Evolutionary conservation across 202 grass and related monocot genomes (phyloP).

Genomic region (Schoenoplectus tabernaemontani): DNA sequence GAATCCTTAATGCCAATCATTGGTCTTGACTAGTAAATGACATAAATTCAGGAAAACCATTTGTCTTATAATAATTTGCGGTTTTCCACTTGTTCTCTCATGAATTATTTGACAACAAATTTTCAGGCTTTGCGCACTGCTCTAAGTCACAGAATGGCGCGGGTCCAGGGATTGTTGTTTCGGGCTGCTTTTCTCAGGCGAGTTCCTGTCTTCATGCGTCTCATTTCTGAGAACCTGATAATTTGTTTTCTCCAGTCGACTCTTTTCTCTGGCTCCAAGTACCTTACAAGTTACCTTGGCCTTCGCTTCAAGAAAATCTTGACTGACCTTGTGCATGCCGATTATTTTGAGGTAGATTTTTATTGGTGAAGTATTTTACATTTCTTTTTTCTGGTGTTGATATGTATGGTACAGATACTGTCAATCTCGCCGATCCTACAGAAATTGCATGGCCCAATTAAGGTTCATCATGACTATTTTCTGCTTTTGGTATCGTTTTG

Average conservation of each 20-base stretch:
- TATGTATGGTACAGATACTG: background rate
- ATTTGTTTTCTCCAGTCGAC: constrained; percentile 91
- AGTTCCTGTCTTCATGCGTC: constrained; percentile 61
- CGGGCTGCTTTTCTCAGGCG: constrained; percentile 91
- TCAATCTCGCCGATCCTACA: background rate
- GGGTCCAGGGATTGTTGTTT: constrained; percentile 95
- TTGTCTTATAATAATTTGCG: background rate
- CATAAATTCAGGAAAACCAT: background rate
- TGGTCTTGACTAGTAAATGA: background rate
- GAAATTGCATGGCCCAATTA: background rate
- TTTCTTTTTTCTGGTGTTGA: background rate
- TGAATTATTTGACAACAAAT: background rate
- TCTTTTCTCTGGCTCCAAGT: constrained; percentile 79
- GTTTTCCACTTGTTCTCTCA: background rate
- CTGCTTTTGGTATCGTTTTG: background rate
- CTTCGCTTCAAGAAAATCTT: constrained; percentile 93
- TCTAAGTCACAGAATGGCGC: constrained; percentile 85
- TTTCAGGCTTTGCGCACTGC: constrained; percentile 85
- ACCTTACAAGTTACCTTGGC: constrained; percentile 70
- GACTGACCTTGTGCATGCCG: constrained; percentile 73
- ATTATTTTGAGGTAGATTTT: constrained; percentile 85
- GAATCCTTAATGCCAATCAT: background rate
- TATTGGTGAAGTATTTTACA: background rate
- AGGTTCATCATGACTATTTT: background rate
- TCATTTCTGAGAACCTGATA: constrained; percentile 80